Conservation (phyloP, 176 grass and related monocot genomes). For the barley (Hordeum vulgare) region DNA sequence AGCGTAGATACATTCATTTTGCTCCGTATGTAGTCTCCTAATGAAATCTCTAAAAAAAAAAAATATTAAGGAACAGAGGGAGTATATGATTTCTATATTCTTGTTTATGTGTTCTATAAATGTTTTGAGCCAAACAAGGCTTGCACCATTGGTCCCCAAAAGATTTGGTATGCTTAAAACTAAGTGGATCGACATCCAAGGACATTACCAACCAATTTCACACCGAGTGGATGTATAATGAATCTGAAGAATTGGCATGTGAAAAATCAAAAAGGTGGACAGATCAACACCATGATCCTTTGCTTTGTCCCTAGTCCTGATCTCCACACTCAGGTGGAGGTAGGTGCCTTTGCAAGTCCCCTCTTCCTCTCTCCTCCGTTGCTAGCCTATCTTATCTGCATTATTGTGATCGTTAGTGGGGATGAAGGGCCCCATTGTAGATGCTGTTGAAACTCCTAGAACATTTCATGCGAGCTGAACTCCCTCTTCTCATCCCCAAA, state of each 20-base stretch:
- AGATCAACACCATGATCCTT: not conserved
- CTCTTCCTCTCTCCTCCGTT: not conserved
- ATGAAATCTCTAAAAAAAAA: no score
- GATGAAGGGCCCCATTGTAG: not conserved
- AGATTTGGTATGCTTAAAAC: not conserved
- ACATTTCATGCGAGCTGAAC: slow-evolving; percentile 22
- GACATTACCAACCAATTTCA: not conserved
- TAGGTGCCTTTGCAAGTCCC: not conserved
- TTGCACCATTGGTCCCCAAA: not conserved
- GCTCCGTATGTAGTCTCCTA: no score
- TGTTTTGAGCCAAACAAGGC: not conserved
- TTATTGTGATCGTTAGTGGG: slow-evolving; percentile 33
- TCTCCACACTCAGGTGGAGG: not conserved
- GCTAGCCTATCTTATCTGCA: not conserved
- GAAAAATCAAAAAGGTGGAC: not conserved
- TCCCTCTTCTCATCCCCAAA: not conserved
- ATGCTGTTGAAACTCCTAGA: slow-evolving; percentile 30
- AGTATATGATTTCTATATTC: not conserved
- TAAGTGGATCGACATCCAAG: not conserved
- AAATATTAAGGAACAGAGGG: no score
- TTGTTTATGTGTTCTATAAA: not conserved
- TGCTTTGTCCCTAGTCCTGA: not conserved
- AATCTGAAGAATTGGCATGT: not conserved
- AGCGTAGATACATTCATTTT: no score
- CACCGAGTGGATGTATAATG: not conserved